These are phyloP conservation scores for Fragaria ananassa DNA, from an alignment of 306 rosid genomes.

Conservation along the genomic window DNA sequence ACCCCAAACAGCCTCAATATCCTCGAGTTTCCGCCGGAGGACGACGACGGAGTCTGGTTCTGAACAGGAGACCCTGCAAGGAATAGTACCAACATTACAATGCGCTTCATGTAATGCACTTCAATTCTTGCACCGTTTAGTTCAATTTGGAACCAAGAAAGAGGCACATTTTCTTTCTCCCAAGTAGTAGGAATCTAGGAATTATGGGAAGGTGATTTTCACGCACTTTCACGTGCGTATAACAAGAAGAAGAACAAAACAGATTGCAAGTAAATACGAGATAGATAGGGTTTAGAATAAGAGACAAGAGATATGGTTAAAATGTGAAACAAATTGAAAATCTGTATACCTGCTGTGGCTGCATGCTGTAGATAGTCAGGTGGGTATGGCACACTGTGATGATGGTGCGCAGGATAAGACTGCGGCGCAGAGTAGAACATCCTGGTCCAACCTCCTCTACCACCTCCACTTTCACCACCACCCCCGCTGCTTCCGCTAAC, in stretches of 20 bases:
- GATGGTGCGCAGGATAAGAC: constrained; percentile 72
- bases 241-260: background rate
- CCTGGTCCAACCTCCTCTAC: constrained; percentile 51
- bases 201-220: constrained; percentile 38
- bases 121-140: background rate
- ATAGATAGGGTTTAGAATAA: background rate
- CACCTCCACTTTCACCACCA: background rate
- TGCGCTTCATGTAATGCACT: background rate
- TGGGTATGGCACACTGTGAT: constrained; percentile 50
- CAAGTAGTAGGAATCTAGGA: constrained; percentile 11
- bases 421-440: constrained; percentile 68
- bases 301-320: constrained; percentile 18
- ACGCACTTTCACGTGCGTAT: constrained; percentile 45
- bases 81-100: background rate
- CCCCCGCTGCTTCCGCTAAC: constrained; percentile 29
- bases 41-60: constrained; percentile 40
- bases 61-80: constrained; percentile 33
- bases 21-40: constrained; percentile 51
- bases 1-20: constrained; percentile 89
- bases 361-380: constrained; percentile 65
- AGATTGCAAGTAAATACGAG: background rate
- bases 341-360: constrained; percentile 35
- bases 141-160: background rate
- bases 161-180: constrained; percentile 37
- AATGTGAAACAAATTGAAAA: background rate